Evolutionary conservation across 352 stramenopile genomes (phyloP).

Genomic region (Paralagenidium karlingii): DNA sequence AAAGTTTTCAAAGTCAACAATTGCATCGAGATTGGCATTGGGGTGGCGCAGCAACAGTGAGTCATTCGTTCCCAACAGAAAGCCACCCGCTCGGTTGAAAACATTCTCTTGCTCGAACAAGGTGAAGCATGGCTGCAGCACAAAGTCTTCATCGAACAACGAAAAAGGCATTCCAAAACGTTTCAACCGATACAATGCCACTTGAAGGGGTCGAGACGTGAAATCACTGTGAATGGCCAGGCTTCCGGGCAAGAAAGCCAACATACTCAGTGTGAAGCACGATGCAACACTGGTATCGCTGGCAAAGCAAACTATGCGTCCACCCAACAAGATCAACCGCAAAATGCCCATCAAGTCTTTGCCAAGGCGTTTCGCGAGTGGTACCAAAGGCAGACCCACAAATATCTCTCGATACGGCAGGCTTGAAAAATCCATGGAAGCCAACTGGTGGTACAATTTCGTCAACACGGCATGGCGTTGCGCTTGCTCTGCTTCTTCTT

Average conservation of each 20-base stretch:
- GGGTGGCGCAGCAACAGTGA: constrained; percentile 35
- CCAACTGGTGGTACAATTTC: constrained; percentile 14
- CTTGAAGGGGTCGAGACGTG: constrained; percentile 23
- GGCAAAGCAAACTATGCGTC: constrained; percentile 67
- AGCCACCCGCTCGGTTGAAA: constrained; percentile 14
- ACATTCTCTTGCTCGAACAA: no score
- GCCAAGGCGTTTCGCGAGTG: constrained; percentile 28
- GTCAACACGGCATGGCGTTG: no score
- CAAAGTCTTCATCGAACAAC: constrained; percentile 21
- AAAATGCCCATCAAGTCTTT: constrained; percentile 53
- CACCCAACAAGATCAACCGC: constrained; percentile 58
- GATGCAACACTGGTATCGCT: constrained; percentile 32
- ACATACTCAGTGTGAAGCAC: constrained; percentile 28
- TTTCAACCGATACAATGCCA: constrained; percentile 20
- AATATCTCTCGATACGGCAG: constrained; percentile 26
- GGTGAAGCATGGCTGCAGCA: constrained; percentile 36
- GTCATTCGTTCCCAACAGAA: constrained; percentile 38
- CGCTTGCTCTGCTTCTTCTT: no score
- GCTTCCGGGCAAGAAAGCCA: constrained; percentile 35
- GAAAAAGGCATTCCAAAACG: constrained; percentile 32
- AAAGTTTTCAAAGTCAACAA: constrained; percentile 45
- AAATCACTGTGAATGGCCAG: constrained; percentile 19
- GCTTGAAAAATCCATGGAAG: constrained; percentile 13
- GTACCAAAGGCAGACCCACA: constrained; percentile 27
- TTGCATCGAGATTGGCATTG: constrained; percentile 30